Evolutionary conservation across 208 protist genomes (phyloP).

Genomic region (Jaenimonas drosophilae): DNA sequence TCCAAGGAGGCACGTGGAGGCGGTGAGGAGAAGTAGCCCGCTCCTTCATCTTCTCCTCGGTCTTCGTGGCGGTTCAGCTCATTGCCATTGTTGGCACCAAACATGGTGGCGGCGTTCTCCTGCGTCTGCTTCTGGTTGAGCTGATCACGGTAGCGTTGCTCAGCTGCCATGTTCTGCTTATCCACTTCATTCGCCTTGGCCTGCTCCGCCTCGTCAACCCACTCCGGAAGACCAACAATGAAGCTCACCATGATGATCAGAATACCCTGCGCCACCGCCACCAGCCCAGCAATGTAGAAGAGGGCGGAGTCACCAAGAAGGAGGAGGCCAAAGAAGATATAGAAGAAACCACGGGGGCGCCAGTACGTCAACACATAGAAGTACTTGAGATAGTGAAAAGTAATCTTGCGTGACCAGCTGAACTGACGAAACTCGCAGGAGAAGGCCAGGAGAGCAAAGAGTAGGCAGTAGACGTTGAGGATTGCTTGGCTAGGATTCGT

Average conservation of each 20-base stretch:
- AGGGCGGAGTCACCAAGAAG: constrained; percentile 22
- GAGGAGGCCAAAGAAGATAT: constrained; percentile 66
- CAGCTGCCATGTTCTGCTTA: constrained; percentile 9
- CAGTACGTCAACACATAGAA: constrained; percentile 73
- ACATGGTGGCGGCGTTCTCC: too few relatives aligned
- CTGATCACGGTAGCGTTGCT: neutral
- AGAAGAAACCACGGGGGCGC: constrained; percentile 47
- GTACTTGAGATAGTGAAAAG: constrained; percentile 60
- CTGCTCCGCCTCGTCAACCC: constrained; percentile 32
- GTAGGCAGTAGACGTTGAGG: constrained; percentile 47
- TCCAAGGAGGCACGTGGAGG: too few relatives aligned
- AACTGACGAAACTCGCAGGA: constrained; percentile 66
- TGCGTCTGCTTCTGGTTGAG: too few relatives aligned
- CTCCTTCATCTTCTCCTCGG: too few relatives aligned
- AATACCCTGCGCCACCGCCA: constrained; percentile 34
- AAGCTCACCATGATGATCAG: constrained; percentile 50
- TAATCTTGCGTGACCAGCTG: constrained; percentile 19
- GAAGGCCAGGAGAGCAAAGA: constrained; percentile 57
- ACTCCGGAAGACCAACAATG: constrained; percentile 38
- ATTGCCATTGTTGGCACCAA: constrained; percentile 4
- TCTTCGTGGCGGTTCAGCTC: constrained; percentile 4
- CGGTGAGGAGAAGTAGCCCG: too few relatives aligned
- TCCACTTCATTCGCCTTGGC: constrained; percentile 17
- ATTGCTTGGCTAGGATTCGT: constrained; percentile 9
- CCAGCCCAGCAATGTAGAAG: constrained; percentile 23